Percentiles rank a stretch among this genome's conserved stretches.
phyloP scores from a whole-genome alignment of 2,329 filamentous ascomycete genomes.

The Rhynchosporium agropyri region DNA sequence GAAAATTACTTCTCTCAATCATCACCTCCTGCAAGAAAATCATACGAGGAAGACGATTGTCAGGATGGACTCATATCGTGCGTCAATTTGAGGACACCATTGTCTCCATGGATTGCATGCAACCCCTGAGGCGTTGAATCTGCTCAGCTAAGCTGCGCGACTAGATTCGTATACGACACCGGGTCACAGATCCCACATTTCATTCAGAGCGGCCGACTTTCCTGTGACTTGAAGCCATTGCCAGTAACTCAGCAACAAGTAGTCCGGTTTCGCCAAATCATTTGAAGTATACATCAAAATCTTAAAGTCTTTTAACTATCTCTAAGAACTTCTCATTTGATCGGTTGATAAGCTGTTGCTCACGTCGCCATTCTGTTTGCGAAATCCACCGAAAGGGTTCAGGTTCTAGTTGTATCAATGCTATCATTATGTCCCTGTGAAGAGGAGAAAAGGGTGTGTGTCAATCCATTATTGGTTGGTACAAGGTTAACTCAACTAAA shows the following conservation, averaged over 20 bases:
- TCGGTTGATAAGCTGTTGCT: conserved; percentile 16
- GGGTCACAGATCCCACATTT: conserved; percentile 26
- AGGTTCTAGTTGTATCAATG: no score
- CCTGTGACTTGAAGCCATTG: conserved; percentile 13
- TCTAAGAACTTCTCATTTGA: conserved; percentile 22
- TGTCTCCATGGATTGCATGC: conserved; percentile 47
- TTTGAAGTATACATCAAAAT: conserved; percentile 27
- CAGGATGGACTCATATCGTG: conserved; percentile 24
- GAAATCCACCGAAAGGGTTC: no score
- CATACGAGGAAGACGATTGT: conserved; percentile 20
- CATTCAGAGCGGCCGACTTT: conserved; percentile 18
- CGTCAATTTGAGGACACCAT: conserved; percentile 46
- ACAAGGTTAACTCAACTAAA: no score
- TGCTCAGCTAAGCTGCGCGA: conserved; percentile 48
- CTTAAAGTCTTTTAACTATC: conserved; percentile 25
- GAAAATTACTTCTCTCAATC: conserved; percentile 24
- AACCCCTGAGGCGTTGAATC: conserved; percentile 47
- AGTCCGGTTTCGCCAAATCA: conserved; percentile 9
- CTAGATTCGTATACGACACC: conserved; percentile 38
- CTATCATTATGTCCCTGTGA: no score
- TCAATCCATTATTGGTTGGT: no score
- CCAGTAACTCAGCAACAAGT: not conserved
- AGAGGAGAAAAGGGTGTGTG: no score
- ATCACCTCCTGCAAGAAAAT: conserved; percentile 12
- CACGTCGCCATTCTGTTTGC: no score